Conservation (phyloP, 805 yeast species). For the Candida argentea region DNA sequence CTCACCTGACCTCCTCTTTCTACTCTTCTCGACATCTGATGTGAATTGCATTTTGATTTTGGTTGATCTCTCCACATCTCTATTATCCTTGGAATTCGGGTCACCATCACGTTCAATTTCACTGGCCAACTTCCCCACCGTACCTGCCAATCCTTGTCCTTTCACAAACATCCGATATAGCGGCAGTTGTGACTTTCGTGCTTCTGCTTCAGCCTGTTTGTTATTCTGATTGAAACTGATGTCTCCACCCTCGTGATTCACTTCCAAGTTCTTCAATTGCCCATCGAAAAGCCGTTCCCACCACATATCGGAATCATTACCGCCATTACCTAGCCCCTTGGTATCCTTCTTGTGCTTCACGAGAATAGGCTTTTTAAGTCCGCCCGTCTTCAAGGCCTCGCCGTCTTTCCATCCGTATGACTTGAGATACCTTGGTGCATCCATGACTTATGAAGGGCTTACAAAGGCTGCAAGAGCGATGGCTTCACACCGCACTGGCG, state of each 20-base stretch:
- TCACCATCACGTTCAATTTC: conserved; percentile 12
- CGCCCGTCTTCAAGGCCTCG: conserved; percentile 70
- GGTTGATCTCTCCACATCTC: too few relatives aligned
- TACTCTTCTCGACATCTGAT: conserved; percentile 11
- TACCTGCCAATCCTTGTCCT: conserved; percentile 80
- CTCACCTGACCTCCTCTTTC: conserved; percentile 18
- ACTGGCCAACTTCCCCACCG: conserved; percentile 37
- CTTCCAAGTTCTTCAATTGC: conserved; percentile 70
- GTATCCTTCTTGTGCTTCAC: conserved; percentile 87
- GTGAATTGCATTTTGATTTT: conserved; percentile 13
- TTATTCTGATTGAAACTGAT: conserved; percentile 45
- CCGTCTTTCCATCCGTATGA: conserved; percentile 92
- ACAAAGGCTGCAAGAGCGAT: too few relatives aligned
- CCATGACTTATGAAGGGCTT: too few relatives aligned
- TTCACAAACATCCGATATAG: conserved; percentile 77
- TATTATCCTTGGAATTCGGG: conserved; percentile 5
- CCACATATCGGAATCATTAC: conserved; percentile 81
- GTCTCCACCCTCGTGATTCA: conserved; percentile 21
- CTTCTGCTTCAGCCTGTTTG: conserved; percentile 35
- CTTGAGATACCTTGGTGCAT: conserved; percentile 60
- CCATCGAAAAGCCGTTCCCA: conserved; percentile 97
- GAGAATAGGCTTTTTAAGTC: conserved; percentile 72
- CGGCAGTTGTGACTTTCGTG: conserved; percentile 52
- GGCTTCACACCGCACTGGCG: too few relatives aligned
- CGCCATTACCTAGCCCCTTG: conserved; percentile 80